Evolutionary conservation across 2,329 filamentous ascomycete genomes (phyloP).

Genomic region (Byssochlamys sp.): DNA sequence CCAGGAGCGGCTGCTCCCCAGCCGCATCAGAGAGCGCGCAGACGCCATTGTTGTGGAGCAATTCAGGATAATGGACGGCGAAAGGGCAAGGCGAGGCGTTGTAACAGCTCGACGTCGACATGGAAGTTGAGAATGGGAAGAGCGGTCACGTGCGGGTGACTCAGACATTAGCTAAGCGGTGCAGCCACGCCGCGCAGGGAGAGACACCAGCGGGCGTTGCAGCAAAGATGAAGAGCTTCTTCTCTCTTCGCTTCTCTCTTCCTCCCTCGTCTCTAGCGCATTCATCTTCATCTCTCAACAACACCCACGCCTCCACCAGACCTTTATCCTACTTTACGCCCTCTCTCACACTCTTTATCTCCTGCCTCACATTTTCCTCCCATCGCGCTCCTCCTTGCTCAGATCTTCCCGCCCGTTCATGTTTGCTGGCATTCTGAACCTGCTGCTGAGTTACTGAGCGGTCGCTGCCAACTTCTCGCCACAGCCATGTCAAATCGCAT

Average conservation of each 20-base stretch:
- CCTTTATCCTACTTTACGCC: background rate
- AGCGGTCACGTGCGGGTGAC: slow-evolving; percentile 12
- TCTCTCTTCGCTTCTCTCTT: slow-evolving; percentile 14
- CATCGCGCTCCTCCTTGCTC: background rate
- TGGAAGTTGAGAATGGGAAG: background rate
- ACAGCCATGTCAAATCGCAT: slow-evolving; percentile 35
- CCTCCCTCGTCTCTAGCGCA: slow-evolving; percentile 10
- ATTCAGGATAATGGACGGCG: slow-evolving; percentile 19
- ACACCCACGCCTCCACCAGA: slow-evolving; percentile 9
- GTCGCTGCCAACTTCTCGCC: slow-evolving; percentile 13
- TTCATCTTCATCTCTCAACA: slow-evolving; percentile 11
- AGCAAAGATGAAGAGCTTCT: slow-evolving; percentile 20
- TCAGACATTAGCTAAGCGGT: slow-evolving; percentile 8
- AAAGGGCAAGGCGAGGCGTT: slow-evolving; percentile 18
- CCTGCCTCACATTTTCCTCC: background rate
- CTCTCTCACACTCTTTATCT: slow-evolving; percentile 3
- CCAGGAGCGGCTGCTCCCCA: slow-evolving; percentile 32
- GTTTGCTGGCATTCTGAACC: slow-evolving; percentile 17
- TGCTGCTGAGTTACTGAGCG: slow-evolving; percentile 11
- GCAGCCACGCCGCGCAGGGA: slow-evolving; percentile 4
- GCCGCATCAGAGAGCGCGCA: slow-evolving; percentile 36
- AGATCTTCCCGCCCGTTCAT: slow-evolving; percentile 1
- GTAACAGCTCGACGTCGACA: slow-evolving; percentile 8
- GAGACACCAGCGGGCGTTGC: slow-evolving; percentile 2
- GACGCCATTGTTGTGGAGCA: slow-evolving; percentile 34